phyloP scores from a whole-genome alignment of 441 rosid species.

The Gossypium aridum region DNA sequence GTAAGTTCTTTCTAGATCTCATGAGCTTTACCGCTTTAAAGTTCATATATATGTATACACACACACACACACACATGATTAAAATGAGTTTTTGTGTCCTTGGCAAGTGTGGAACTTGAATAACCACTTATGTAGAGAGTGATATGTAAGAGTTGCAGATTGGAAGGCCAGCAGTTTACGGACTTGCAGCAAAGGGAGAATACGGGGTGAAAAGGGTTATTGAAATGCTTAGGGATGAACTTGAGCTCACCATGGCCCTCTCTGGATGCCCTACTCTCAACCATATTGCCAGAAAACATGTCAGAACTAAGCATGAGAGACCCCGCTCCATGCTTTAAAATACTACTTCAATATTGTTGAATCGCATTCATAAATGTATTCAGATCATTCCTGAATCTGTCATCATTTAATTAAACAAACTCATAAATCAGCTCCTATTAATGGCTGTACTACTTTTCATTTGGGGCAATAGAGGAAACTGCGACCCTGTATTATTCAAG shows the following conservation, averaged over 20 bases:
- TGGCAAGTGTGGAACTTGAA: background rate
- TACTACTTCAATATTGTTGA: background rate
- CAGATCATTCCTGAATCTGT: too few species aligned
- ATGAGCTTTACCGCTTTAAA: background rate
- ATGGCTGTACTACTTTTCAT: background rate
- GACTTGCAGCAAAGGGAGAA: conserved; percentile 79
- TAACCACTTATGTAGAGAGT: background rate
- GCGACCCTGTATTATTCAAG: background rate
- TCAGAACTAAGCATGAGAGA: conserved; percentile 31
- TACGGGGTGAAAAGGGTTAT: conserved; percentile 49
- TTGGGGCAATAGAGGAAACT: background rate
- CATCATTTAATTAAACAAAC: too few species aligned
- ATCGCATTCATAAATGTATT: too few species aligned
- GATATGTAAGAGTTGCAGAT: conserved; percentile 35
- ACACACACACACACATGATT: background rate
- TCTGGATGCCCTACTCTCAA: conserved; percentile 59
- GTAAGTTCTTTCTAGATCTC: conserved; percentile 29
- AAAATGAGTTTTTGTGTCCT: background rate
- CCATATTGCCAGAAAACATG: conserved; percentile 57
- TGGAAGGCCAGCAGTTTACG: conserved; percentile 70
- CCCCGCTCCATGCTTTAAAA: conserved; percentile 39
- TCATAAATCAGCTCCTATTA: background rate
- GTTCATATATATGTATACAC: background rate
- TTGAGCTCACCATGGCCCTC: conserved; percentile 76
- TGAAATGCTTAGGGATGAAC: conserved; percentile 65